These are phyloP conservation scores for Penicillium occitanis DNA, from an alignment of 2,329 filamentous ascomycete species.

Conservation along the genomic window DNA sequence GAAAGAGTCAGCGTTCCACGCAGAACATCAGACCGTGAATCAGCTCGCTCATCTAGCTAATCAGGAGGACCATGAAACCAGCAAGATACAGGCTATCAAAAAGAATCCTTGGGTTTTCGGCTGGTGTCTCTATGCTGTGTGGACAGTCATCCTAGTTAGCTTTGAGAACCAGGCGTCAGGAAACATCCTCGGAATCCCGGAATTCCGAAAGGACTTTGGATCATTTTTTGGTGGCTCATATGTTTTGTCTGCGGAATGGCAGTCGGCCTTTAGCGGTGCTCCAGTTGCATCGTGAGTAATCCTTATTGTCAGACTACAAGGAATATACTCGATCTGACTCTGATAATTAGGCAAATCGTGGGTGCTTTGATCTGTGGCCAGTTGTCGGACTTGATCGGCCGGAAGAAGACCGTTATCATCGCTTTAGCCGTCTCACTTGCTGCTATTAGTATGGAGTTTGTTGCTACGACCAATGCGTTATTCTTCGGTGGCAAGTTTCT, in stretches of 20 bases:
- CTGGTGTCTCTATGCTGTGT: constrained; percentile 2
- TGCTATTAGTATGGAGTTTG: constrained; percentile 44
- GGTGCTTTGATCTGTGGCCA: neutral
- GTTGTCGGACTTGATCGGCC: neutral
- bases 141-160: neutral
- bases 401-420: constrained; percentile 16
- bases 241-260: constrained; percentile 47
- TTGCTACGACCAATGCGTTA: constrained; percentile 42
- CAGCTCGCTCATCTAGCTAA: neutral
- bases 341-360: neutral
- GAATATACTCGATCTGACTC: neutral
- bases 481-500: constrained; percentile 48
- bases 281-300: constrained; percentile 41
- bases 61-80: neutral
- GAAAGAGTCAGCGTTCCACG: neutral
- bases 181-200: constrained; percentile 33
- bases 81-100: neutral
- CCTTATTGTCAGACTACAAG: constrained; percentile 28
- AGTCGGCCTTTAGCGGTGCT: constrained; percentile 46
- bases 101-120: neutral
- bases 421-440: constrained; percentile 39
- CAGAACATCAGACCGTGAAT: constrained; percentile 32
- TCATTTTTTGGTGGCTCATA: constrained; percentile 37
- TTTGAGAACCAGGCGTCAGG: neutral
- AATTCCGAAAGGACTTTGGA: constrained; percentile 50